A percentile compares a stretch with the other conserved stretches of the same genome.
These are phyloP conservation scores for Cornus suecica DNA, from an alignment of 148 eudicot species.

Conservation along the genomic window DNA sequence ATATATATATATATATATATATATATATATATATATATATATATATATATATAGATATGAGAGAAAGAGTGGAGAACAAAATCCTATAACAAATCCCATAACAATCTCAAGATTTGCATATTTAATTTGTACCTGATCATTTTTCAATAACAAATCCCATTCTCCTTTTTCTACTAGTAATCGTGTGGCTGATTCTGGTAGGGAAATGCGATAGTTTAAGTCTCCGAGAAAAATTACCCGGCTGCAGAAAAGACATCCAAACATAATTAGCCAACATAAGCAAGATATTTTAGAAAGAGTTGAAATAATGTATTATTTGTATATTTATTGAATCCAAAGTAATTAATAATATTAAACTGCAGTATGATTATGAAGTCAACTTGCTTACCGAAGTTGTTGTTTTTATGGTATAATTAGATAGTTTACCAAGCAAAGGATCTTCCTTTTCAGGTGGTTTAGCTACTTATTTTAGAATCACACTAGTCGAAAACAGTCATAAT, in stretches of 20 bases:
- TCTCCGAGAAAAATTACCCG: slow-evolving; percentile 45
- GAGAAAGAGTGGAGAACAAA: too few relatives aligned
- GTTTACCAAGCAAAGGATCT: slow-evolving; percentile 8
- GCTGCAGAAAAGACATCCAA: slow-evolving; percentile 21
- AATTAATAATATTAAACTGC: background rate
- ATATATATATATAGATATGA: too few relatives aligned
- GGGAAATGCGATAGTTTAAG: slow-evolving; percentile 44
- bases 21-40: too few relatives aligned
- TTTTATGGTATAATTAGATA: background rate
- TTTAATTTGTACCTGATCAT: slow-evolving; percentile 41
- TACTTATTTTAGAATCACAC: slow-evolving; percentile 7
- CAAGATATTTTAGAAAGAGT: background rate
- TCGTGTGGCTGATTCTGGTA: slow-evolving; percentile 28
- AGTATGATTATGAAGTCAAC: slow-evolving; percentile 9
- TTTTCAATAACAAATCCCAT: slow-evolving; percentile 25
- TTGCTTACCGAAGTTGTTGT: background rate
- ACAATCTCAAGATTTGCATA: too few relatives aligned
- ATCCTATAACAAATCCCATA: too few relatives aligned
- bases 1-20: background rate
- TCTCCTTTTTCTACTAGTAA: slow-evolving; percentile 18
- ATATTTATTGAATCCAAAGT: background rate
- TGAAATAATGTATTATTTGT: background rate
- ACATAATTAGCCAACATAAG: background rate
- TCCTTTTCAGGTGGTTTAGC: slow-evolving; percentile 16
- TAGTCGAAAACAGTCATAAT: background rate